Conservation (phyloP, 805 yeast genomes). For the Metschnikowia cerradonensis region DNA sequence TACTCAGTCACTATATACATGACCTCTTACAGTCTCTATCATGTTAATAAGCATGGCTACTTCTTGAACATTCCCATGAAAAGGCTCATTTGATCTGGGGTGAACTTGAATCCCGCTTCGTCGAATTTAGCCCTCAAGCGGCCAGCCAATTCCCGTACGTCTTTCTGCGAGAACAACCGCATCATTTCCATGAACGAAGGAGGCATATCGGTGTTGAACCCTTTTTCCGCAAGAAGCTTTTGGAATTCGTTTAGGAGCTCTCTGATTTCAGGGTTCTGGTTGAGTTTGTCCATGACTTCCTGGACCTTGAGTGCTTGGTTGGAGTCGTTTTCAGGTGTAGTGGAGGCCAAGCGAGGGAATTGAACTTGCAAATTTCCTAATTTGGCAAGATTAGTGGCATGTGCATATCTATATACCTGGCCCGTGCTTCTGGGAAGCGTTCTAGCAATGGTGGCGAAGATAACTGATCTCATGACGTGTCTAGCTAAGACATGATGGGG, state of each 20-base stretch:
- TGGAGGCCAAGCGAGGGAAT: constrained; percentile 10
- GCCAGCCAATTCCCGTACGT: constrained; percentile 27
- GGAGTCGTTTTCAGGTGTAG: constrained; percentile 6
- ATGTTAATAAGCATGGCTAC: background rate
- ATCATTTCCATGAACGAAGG: constrained; percentile 36
- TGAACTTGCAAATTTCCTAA: background rate
- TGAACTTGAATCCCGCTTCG: constrained; percentile 27
- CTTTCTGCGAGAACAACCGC: constrained; percentile 34
- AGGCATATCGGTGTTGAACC: constrained; percentile 28
- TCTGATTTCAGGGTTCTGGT: constrained; percentile 29
- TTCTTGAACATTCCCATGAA: constrained; percentile 24
- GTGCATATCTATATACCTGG: background rate
- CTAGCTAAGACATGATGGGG: background rate
- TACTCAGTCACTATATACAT: background rate
- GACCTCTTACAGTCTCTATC: background rate
- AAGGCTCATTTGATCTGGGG: constrained; percentile 31
- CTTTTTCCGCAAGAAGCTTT: constrained; percentile 27
- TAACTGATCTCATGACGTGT: constrained; percentile 5
- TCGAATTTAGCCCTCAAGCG: constrained; percentile 31
- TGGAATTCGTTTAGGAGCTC: constrained; percentile 30
- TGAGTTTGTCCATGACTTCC: constrained; percentile 17
- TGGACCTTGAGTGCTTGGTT: constrained; percentile 12
- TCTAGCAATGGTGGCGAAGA: constrained; percentile 5
- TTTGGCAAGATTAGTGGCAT: background rate
- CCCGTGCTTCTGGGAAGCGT: background rate